Conservation (phyloP, 768 basidiomycete genomes). For the Exsudoporus frostii region DNA sequence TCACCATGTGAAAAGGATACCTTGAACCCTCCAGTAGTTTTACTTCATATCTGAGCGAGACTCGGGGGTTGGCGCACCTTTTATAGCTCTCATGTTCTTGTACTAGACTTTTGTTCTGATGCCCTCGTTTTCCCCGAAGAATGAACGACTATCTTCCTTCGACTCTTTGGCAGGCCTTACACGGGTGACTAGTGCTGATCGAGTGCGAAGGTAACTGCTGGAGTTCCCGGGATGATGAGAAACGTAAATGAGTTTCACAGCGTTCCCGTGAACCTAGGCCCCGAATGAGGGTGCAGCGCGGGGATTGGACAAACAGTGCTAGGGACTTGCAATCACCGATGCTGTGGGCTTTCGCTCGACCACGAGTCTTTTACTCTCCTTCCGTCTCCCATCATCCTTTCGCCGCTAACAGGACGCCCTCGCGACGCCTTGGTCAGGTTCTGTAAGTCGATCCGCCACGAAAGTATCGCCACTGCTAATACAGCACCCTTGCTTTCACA, state of each 20-base stretch:
- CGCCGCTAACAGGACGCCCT: constrained; percentile 6
- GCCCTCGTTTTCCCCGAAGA: not conserved
- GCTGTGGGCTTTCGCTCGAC: constrained; percentile 2
- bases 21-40: constrained; percentile 31
- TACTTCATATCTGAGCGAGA: constrained; percentile 2
- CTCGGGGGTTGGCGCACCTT: constrained; percentile 40
- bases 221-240: constrained; percentile 17
- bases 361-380: not conserved
- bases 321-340: not conserved
- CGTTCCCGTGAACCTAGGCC: not conserved
- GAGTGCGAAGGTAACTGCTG: not conserved
- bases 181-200: not conserved
- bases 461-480: not conserved
- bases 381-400: constrained; percentile 4
- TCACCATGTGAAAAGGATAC: constrained; percentile 67
- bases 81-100: constrained; percentile 57
- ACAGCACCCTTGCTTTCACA: no score
- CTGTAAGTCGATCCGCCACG: constrained; percentile 14
- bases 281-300: not conserved
- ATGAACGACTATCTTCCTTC: not conserved
- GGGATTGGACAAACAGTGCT: not conserved
- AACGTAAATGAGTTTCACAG: constrained; percentile 1
- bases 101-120: not conserved
- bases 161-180: no score
- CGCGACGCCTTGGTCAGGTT: constrained; percentile 9